Percentiles rank a stretch among this genome's conserved stretches.
Conservation (phyloP, 257 asterid genomes). For the Nicotiana tomentosiformis region DNA sequence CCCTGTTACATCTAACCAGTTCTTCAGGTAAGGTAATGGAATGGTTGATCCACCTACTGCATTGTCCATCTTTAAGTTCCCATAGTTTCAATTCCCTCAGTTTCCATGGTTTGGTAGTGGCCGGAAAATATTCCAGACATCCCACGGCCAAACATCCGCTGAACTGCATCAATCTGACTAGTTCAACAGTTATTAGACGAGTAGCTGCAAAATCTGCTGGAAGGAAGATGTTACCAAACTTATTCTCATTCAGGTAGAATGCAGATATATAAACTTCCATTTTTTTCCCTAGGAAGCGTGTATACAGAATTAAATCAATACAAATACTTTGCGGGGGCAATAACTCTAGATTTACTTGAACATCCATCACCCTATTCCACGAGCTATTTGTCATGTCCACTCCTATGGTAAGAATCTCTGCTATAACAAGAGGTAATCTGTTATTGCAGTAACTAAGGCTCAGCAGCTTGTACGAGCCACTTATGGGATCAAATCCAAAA, state of each 20-base stretch:
- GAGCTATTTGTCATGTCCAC: not conserved
- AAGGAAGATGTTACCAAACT: not conserved
- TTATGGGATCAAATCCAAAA: not conserved
- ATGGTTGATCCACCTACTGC: not conserved
- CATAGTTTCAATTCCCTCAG: not conserved
- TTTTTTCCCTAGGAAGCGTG: not conserved
- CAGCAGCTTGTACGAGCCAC: not conserved
- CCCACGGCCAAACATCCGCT: not conserved
- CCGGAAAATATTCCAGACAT: not conserved
- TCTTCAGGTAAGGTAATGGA: not conserved
- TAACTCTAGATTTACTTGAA: not conserved
- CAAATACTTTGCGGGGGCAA: not conserved
- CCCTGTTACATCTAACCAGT: not conserved
- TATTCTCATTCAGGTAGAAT: not conserved
- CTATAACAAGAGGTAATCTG: not conserved
- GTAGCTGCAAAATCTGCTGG: not conserved
- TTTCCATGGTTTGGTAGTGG: not conserved
- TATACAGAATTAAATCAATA: not conserved
- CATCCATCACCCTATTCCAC: not conserved
- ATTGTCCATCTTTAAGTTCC: not conserved
- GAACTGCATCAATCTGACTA: not conserved
- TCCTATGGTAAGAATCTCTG: not conserved
- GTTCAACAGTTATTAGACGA: not conserved
- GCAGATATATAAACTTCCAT: not conserved
- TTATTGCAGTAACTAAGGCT: not conserved